A percentile compares a stretch with the other conserved stretches of the same genome.
phyloP scores from a whole-genome alignment of 1,139 yeast genomes.

The Hemisphaericaspora lyxosophila region DNA sequence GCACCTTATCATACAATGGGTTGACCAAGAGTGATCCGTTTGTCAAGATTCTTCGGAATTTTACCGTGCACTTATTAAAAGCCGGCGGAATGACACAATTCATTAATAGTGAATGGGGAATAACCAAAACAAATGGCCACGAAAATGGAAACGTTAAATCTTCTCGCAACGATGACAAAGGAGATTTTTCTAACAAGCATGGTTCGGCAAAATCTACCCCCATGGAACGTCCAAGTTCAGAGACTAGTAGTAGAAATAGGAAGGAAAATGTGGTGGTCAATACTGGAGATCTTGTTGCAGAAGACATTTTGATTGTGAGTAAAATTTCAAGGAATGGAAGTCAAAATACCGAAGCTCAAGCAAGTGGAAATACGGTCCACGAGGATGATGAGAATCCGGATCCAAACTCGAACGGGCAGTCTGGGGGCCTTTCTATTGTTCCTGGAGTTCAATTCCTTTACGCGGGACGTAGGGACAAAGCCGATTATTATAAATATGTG shows the following conservation, averaged over 20 bases:
- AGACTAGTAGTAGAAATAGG: slow-evolving; percentile 1
- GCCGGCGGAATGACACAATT: slow-evolving; percentile 40
- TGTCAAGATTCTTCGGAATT: slow-evolving; percentile 38
- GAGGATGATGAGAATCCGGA: slow-evolving; percentile 12
- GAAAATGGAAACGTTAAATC: neutral
- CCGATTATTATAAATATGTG: slow-evolving; percentile 30
- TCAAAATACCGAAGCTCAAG: neutral
- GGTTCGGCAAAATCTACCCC: neutral
- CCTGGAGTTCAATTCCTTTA: slow-evolving; percentile 24
- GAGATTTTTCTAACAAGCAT: slow-evolving; percentile 6
- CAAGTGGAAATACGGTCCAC: slow-evolving; percentile 13
- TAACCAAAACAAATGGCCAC: neutral
- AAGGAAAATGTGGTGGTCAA: slow-evolving; percentile 1
- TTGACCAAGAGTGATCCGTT: slow-evolving; percentile 45
- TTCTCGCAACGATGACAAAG: neutral
- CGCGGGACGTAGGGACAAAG: slow-evolving; percentile 17
- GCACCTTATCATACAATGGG: slow-evolving; percentile 44
- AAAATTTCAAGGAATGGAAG: slow-evolving; percentile 10
- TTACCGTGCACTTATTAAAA: slow-evolving; percentile 33
- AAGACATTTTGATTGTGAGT: slow-evolving; percentile 14
- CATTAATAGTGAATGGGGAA: slow-evolving; percentile 20
- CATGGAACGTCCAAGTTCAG: neutral
- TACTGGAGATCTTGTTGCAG: slow-evolving; percentile 6
- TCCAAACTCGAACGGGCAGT: slow-evolving; percentile 10
- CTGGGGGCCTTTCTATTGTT: slow-evolving; percentile 14